Percentiles rank a stretch among this genome's conserved stretches.
These are phyloP conservation scores for Aspergillaceae sp. DNA, from an alignment of 2,329 filamentous ascomycete species.

Conservation along the genomic window DNA sequence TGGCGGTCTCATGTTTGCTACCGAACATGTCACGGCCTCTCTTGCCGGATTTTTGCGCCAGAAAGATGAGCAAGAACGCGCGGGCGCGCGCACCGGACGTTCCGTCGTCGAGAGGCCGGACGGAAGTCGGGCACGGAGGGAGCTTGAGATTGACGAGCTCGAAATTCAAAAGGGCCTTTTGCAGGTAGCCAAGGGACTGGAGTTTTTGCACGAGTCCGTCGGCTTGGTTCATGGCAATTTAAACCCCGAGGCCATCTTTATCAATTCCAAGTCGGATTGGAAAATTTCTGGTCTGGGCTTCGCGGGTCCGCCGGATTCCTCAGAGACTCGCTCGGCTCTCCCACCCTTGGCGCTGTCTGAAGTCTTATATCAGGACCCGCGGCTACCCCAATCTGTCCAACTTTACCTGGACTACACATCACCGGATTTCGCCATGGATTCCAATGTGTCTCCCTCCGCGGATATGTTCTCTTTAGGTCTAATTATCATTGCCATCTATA, in stretches of 20 bases:
- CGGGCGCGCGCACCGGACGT: conserved; percentile 63
- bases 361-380: conserved; percentile 73
- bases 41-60: conserved; percentile 72
- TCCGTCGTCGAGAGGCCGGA: conserved; percentile 74
- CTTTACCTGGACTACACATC: conserved; percentile 88
- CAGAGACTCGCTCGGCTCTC: conserved; percentile 65
- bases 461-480: conserved; percentile 94
- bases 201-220: conserved; percentile 92
- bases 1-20: conserved; percentile 91
- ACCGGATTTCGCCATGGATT: conserved; percentile 89
- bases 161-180: conserved; percentile 95
- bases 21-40: conserved; percentile 84
- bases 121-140: conserved; percentile 62
- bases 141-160: conserved; percentile 89
- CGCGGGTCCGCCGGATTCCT: conserved; percentile 69
- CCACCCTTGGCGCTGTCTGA: conserved; percentile 75
- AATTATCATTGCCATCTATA: conserved; percentile 82
- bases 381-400: conserved; percentile 73
- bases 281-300: conserved; percentile 95
- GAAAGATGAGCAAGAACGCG: conserved; percentile 79
- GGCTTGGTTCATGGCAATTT: conserved; percentile 89
- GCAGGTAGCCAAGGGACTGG: conserved; percentile 85
- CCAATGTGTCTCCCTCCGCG: conserved; percentile 70
- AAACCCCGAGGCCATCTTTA: conserved; percentile 83
- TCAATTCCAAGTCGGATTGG: conserved; percentile 98